Evolutionary conservation across 164 flowering plant genomes (phyloP).

Genomic region (Nymphaea thermarum): DNA sequence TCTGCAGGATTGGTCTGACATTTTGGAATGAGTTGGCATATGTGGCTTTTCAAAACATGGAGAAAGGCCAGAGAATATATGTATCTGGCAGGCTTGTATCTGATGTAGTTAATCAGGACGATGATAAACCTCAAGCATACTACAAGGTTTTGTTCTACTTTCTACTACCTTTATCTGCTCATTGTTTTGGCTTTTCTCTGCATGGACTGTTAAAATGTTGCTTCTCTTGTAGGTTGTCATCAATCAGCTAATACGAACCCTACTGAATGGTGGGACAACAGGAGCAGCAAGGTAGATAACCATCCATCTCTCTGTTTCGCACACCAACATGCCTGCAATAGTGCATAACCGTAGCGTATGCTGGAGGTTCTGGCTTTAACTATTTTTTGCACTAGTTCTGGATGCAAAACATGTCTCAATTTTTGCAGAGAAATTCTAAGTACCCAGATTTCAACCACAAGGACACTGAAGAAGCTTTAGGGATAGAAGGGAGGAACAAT

Average conservation of each 20-base stretch:
- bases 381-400: neutral
- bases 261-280: constrained; percentile 90
- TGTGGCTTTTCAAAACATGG: constrained; percentile 62
- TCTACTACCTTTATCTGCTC: neutral
- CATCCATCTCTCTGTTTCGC: too few species aligned
- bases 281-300: constrained; percentile 67
- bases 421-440: constrained; percentile 60
- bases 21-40: constrained; percentile 92
- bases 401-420: neutral
- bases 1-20: constrained; percentile 68
- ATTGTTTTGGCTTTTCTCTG: neutral
- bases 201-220: neutral
- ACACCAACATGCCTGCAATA: too few species aligned
- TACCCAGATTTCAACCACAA: constrained; percentile 97
- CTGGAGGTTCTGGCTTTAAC: neutral
- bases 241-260: constrained; percentile 81
- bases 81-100: constrained; percentile 70
- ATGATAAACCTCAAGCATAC: constrained; percentile 63
- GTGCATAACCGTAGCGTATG: neutral
- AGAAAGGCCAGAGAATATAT: constrained; percentile 74
- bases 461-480: constrained; percentile 83
- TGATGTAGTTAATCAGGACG: constrained; percentile 55
- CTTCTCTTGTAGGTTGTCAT: constrained; percentile 58
- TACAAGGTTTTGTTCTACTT: constrained; percentile 48
- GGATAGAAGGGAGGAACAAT: constrained; percentile 77